phyloP scores from a whole-genome alignment of 768 basidiomycete species.

The Leccinum longicurvipes region DNA sequence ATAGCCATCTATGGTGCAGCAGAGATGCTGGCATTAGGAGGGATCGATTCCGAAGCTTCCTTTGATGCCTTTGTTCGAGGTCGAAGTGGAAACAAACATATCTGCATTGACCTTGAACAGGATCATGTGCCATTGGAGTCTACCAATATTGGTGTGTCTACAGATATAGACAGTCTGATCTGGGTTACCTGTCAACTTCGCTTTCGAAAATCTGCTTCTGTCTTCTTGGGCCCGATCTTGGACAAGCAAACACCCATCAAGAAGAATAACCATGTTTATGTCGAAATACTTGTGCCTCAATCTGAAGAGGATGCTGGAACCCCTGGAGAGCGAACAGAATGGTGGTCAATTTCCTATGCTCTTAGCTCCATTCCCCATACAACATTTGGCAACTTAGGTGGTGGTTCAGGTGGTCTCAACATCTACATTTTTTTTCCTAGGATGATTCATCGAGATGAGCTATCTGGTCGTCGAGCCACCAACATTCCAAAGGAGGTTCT shows the following conservation, averaged over 20 bases:
- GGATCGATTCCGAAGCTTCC: neutral
- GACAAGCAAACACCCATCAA: conserved; percentile 6
- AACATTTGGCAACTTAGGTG: neutral
- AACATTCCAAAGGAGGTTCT: conserved; percentile 7
- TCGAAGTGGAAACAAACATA: neutral
- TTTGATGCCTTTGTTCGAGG: conserved; percentile 5
- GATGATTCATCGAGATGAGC: conserved; percentile 11
- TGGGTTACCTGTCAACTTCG: conserved; percentile 7
- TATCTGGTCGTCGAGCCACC: neutral
- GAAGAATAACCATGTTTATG: conserved; percentile 19
- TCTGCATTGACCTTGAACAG: conserved; percentile 3
- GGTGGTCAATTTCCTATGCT: conserved; percentile 6
- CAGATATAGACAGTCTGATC: conserved; percentile 17
- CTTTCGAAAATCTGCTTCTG: neutral
- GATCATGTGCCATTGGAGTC: neutral
- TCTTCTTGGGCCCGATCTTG: neutral
- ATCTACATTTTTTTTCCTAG: conserved; percentile 11
- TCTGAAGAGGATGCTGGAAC: conserved; percentile 3
- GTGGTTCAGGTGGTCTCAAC: neutral
- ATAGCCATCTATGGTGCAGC: neutral
- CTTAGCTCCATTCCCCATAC: conserved; percentile 2
- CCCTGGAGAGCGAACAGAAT: conserved; percentile 3
- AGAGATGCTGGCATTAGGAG: conserved; percentile 1
- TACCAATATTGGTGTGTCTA: neutral
- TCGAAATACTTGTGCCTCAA: conserved; percentile 10